Conservation (phyloP, 805 yeast species). For the Candida oleophila region DNA sequence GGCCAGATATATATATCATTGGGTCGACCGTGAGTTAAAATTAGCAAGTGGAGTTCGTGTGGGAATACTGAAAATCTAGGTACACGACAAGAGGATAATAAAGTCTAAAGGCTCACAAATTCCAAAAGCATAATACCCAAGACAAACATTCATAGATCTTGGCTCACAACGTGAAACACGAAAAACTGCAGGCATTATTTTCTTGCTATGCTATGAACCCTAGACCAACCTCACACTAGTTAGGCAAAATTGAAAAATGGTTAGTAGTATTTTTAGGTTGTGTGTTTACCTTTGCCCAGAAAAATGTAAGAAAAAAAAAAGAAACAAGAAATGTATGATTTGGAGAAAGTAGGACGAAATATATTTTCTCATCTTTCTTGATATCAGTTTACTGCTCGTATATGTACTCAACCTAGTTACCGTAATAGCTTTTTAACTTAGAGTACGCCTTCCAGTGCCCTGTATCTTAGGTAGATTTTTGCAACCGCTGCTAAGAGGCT, state of each 20-base stretch:
- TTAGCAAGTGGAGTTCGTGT: not conserved
- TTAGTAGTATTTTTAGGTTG: not conserved
- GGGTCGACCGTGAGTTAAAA: not conserved
- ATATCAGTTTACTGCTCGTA: not conserved
- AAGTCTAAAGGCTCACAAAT: not conserved
- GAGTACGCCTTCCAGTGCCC: not conserved
- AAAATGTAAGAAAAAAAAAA: not conserved
- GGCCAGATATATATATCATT: not conserved
- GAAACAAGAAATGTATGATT: not conserved
- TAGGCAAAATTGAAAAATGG: not conserved
- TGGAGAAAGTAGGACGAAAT: not conserved
- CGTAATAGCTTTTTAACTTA: not conserved
- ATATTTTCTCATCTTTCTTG: too few species aligned
- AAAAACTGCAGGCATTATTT: too few species aligned
- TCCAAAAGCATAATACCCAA: not conserved
- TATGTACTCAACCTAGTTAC: not conserved
- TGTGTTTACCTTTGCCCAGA: not conserved
- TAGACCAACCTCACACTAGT: not conserved
- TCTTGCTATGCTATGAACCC: too few species aligned
- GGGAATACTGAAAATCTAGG: not conserved
- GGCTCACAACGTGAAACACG: slow-evolving; percentile 4
- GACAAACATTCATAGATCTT: not conserved
- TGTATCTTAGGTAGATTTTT: too few species aligned
- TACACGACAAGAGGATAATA: not conserved
- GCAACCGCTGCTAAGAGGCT: not conserved